Evolutionary conservation across 768 basidiomycete species (phyloP).

Genomic region (Phaffia tasmanica): DNA sequence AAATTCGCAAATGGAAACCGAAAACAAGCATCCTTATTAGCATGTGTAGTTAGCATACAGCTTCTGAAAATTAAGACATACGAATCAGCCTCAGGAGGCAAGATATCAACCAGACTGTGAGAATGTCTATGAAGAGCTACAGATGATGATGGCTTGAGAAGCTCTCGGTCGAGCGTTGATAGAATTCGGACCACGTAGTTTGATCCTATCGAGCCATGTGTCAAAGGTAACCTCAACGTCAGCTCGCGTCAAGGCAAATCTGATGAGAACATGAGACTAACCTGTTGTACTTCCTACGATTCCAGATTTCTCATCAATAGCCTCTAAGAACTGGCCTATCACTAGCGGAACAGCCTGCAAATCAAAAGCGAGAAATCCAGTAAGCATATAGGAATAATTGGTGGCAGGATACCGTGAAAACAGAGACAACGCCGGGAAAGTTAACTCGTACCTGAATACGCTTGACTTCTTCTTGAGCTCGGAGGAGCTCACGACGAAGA

Average conservation of each 20-base stretch:
- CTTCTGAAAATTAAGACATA: neutral
- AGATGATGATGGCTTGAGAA: conserved; percentile 91
- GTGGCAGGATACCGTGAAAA: neutral
- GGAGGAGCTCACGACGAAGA: conserved; percentile 91
- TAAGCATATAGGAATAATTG: neutral
- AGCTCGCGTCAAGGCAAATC: conserved; percentile 4
- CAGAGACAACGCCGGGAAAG: neutral
- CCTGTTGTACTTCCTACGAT: conserved; percentile 92
- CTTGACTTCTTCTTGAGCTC: conserved; percentile 98
- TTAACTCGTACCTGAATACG: conserved; percentile 48
- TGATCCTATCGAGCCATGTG: conserved; percentile 46
- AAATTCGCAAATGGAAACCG: neutral
- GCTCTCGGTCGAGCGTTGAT: conserved; percentile 89
- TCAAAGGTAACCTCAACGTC: neutral
- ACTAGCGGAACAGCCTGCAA: conserved; percentile 88
- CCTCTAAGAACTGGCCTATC: conserved; percentile 97
- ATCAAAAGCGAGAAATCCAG: neutral
- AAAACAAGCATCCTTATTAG: neutral
- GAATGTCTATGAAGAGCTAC: conserved; percentile 99
- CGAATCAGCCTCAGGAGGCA: conserved; percentile 96
- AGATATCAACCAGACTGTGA: conserved; percentile 93
- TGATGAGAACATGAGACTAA: conserved; percentile 23
- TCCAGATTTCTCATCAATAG: conserved; percentile 92
- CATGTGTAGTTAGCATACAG: neutral
- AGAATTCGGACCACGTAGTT: conserved; percentile 98